Evolutionary conservation across 352 stramenopile species (phyloP).

Genomic region (Phytopythium sindhum): DNA sequence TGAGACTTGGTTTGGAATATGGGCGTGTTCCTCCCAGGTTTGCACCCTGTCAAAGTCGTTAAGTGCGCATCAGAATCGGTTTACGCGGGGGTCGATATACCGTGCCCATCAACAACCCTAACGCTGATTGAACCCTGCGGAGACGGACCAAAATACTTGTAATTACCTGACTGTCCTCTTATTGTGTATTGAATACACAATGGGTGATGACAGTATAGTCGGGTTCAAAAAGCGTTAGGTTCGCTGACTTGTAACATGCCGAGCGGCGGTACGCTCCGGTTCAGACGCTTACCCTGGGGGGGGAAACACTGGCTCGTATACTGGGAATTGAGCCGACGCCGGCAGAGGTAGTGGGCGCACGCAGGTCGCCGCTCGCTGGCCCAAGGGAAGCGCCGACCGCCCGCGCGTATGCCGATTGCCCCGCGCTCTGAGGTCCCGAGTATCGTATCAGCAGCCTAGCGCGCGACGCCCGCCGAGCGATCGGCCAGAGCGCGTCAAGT

Average conservation of each 20-base stretch:
- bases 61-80: background rate
- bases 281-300: background rate
- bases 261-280: background rate
- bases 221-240: background rate
- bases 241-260: background rate
- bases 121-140: background rate
- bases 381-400: background rate
- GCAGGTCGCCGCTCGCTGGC: background rate
- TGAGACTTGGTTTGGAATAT: background rate
- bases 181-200: too few species aligned
- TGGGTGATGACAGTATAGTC: background rate
- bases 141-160: background rate
- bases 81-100: background rate
- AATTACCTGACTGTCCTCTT: too few species aligned
- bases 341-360: background rate
- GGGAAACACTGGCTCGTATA: background rate
- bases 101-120: background rate
- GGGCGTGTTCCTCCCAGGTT: background rate
- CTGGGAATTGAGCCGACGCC: background rate
- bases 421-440: background rate
- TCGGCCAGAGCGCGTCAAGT: background rate
- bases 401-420: slow-evolving; percentile 12
- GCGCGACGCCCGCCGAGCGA: too few species aligned
- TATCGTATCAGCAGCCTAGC: background rate
- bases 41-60: background rate